phyloP scores from a whole-genome alignment of 2,329 filamentous ascomycete genomes.

The Aspergillus sp. region DNA sequence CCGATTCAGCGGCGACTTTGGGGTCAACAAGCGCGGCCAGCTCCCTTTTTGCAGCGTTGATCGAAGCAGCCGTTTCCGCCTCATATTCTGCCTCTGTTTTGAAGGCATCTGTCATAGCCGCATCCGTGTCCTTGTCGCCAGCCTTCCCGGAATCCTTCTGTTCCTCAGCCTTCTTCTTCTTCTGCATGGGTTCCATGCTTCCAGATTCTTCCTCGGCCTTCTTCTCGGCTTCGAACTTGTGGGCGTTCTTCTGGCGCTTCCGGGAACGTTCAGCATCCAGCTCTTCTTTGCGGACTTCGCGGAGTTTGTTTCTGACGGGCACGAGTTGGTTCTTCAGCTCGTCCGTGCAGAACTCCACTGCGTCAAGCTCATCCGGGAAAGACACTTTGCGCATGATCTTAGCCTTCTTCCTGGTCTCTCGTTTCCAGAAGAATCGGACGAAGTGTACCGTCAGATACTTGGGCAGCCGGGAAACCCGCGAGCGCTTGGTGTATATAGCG shows the following conservation, averaged over 20 bases:
- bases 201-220: constrained; percentile 29
- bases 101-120: constrained; percentile 64
- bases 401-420: constrained; percentile 91
- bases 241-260: constrained; percentile 76
- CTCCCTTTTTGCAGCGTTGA: constrained; percentile 79
- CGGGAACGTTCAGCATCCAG: constrained; percentile 83
- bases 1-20: constrained; percentile 65
- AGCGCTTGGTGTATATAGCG: constrained; percentile 79
- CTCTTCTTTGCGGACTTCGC: constrained; percentile 90
- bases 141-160: constrained; percentile 43
- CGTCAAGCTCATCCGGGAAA: constrained; percentile 86
- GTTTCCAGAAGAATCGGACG: constrained; percentile 96
- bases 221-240: constrained; percentile 47
- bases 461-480: constrained; percentile 79
- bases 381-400: constrained; percentile 99
- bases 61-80: constrained; percentile 66
- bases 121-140: constrained; percentile 56
- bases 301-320: constrained; percentile 91
- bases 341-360: constrained; percentile 91
- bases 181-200: constrained; percentile 37
- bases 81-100: constrained; percentile 94
- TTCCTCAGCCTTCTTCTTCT: constrained; percentile 43
- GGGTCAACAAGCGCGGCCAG: constrained; percentile 69
- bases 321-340: constrained; percentile 73
- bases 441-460: constrained; percentile 97